Evolutionary conservation across 352 stramenopile species (phyloP), one percentile per base, ranked within the genome.

Genomic region (Ochromonadaceae sp.): DNA sequence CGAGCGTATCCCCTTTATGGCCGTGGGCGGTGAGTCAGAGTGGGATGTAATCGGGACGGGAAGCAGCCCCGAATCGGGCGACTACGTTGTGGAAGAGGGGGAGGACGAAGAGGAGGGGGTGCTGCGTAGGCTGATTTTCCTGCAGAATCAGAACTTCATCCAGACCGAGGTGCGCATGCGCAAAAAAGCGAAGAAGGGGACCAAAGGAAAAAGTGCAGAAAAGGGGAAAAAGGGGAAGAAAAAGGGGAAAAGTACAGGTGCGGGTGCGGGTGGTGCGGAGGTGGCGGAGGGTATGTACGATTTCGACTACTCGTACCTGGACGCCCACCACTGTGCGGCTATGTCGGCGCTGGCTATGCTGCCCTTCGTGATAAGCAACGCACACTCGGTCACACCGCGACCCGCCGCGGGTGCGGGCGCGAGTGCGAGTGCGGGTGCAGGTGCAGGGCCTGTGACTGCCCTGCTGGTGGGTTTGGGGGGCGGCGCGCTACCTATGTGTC

Each of bases 91-190:
- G 26, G 55, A 63, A 49, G 55, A 63, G 31, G 10, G 26, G 40
- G 10, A 12, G 17, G 3, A 40, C 46, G 31, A 59, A 14, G 30
- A 40, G 32, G 12, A 35, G 3, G 20, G 44, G 14, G 31, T 60
- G n/a, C 9, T 9, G 9, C 22, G 55, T 26, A 5, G 55, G 30
- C 31, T 63, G 15, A 50, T 63, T 1, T 63, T 63, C 25, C 38
- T 63, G 9, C 35, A 63, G 31, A 63, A 63, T 22, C 55, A 63
- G 41, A 39, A 63, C 36, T 63, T 63, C 7, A 30, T 63, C 40
- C 55, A 63, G 31, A 50, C 55, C 3, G 55, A 63, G 52, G n/a
- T 47, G 34, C 55, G 22, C 28, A 26, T 63, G 2, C 26, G 41
- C 38, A 38, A 30, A 63, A 50, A 32, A 61, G 34, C 30, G 10